Percentiles rank a stretch among this genome's conserved stretches.
Conservation (phyloP, 768 basidiomycete species). For the Tricholoma hemisulphureum region DNA sequence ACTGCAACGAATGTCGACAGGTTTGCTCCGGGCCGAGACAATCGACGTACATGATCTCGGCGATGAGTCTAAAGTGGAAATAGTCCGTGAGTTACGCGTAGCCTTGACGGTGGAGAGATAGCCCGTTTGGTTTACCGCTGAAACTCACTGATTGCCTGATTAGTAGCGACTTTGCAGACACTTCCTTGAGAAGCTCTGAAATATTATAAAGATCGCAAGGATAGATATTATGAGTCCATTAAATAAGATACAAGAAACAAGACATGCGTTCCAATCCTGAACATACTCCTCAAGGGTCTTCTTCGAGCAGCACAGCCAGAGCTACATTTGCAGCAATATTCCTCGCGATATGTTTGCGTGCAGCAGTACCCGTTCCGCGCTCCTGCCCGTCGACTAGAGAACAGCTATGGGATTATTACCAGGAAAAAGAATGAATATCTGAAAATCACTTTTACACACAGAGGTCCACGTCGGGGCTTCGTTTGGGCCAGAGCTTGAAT, state of each 20-base stretch:
- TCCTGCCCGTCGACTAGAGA: conserved; percentile 49
- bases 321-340: conserved; percentile 47
- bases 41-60: conserved; percentile 7
- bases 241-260: conserved; percentile 4
- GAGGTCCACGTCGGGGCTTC: conserved; percentile 54
- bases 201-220: conserved; percentile 1
- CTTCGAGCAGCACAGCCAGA: conserved; percentile 34
- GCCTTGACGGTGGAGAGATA: neutral
- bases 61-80: conserved; percentile 9
- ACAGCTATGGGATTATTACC: conserved; percentile 9
- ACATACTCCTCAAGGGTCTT: conserved; percentile 5
- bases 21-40: conserved; percentile 12
- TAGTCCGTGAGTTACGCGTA: conserved; percentile 11
- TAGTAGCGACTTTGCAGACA: neutral
- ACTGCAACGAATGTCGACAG: conserved; percentile 6
- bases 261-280: neutral
- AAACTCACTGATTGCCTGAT: conserved; percentile 1
- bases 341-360: conserved; percentile 50
- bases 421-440: conserved; percentile 3
- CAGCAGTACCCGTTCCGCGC: conserved; percentile 48
- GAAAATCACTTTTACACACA: conserved; percentile 53
- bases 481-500: conserved; percentile 41
- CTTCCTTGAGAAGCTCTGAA: neutral
- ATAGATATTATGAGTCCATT: conserved; percentile 2
- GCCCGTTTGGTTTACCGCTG: neutral